Base-by-base conservation (phyloP, 2,329 filamentous ascomycete species). In the Gaeumannomyces sp. region DNA sequence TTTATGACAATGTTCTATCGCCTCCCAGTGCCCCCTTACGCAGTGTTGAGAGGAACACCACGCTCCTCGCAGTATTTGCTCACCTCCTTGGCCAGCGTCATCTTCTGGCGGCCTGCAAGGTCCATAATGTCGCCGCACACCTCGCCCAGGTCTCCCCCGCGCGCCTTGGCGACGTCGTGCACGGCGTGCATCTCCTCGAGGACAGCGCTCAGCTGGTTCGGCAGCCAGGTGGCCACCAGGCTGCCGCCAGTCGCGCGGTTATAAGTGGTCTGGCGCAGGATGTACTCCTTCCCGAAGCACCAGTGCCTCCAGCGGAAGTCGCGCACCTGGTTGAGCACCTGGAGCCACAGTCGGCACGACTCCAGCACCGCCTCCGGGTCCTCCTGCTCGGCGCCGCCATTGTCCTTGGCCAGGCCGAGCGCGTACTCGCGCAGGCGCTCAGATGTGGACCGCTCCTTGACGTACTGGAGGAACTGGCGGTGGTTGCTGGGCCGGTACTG, bases 401-500 rank as follows among this genome's bases (percentile, higher is more conserved):
- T 64, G 29, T 62, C 64, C 58, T 63, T 65, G 14, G 61, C 61
- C 59, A 69, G 67, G 64, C 71, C 76, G 22, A 88, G 78, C 0
- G 85, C 87, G 71, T 85, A 91, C 7, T 80, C 80, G 68, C 85
- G 85, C 22, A 90, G 76, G 11, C 82, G 81, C 1, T 86, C 73
- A 38, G 81, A 74, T 29, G 73, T 70, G 7, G 83, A 80, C 66
- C 77, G 78, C 64, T 78, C 76, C 66, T 83, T 77, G 28, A 97
- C 90, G 72, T 88, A 89, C 67, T 86, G 84, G 45, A 98, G 83
- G 76, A 97, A 97, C 69, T 89, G 86, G 58, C 93, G 88, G 75
- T 98, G 94, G 71, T 96, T 94, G 64, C 89, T 90, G 3, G 94
- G 94, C 0, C 94, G 85, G 76, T 97, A 97, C 73, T 89, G 83